Conservation (phyloP, 768 basidiomycete genomes). For the Pilatotrama ljubarskyi region DNA sequence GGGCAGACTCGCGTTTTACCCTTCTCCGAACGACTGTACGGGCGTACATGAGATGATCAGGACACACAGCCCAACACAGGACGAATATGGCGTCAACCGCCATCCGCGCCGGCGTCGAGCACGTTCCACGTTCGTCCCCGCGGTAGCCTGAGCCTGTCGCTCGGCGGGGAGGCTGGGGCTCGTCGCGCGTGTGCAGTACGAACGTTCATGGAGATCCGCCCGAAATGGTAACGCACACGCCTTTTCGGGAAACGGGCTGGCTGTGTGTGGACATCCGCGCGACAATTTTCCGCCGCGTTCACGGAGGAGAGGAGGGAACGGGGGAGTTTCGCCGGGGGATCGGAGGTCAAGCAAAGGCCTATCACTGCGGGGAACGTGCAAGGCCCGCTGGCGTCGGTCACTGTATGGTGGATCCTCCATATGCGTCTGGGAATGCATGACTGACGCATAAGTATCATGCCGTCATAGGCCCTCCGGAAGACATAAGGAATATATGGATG, state of each 20-base stretch:
- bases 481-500: too few relatives aligned
- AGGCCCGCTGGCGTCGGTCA: neutral
- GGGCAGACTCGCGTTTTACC: neutral
- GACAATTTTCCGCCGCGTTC: neutral
- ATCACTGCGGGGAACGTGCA: conserved; percentile 19
- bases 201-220: conserved; percentile 24
- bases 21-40: neutral
- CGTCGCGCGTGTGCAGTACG: conserved; percentile 11
- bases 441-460: neutral
- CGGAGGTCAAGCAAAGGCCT: neutral
- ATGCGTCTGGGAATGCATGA: neutral
- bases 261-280: neutral
- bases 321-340: neutral
- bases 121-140: conserved; percentile 17
- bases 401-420: neutral
- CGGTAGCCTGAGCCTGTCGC: conserved; percentile 1
- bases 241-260: neutral
- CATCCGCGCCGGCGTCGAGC: neutral
- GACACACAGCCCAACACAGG: neutral
- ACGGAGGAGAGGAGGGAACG: neutral
- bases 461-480: neutral
- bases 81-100: conserved; percentile 1
- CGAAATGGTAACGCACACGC: conserved; percentile 9
- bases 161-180: neutral
- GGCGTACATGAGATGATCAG: neutral